Evolutionary conservation across 805 yeast species (phyloP), one percentile per base, ranked within the genome.

Genomic region (Kluyveromyces wickerhamii): DNA sequence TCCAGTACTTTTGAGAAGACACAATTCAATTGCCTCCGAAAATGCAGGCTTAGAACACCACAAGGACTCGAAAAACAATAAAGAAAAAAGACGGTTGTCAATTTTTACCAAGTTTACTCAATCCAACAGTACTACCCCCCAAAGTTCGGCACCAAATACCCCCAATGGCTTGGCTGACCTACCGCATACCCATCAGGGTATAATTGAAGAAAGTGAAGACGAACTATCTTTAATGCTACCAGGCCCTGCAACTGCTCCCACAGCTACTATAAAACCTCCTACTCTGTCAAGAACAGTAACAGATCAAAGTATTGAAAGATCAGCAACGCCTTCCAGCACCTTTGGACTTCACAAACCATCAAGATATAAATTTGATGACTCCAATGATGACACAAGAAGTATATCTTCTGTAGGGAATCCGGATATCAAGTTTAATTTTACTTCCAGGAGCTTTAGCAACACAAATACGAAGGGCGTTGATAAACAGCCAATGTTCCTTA

Each of bases 71-170:
- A 30, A 30, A 15, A 19, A 11, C 4, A 16, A 12, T 6, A 46
- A 46, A 27, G 45, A 43, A 7, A 44, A 45, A 21, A 42, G 45
- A 33, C 40, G 45, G 13, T 43, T 39, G 19, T 49, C 53, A 9
- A 41, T 44, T 13, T 47, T 47, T 15, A 48, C 48, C 22, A 40
- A 44, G 20, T 38, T 47, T 19, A 36, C 39, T 10, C 34, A 32
- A 6, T 38, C 40, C 8, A 33, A 34, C 10, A 35, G 19, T 25
- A 29, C 17, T 18, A 28, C 33, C 16, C 29, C 25, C 9, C 39
- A 44, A 32, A 36, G 22, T 12, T 36, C 39, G 7, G 26, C 33
- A 3, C 40, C 43, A 6, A 27, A 34, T 24, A 31, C 40, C 17
- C 41, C 41, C 6, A 21, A 15, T 30, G 26, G 26, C n/a, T 7